A percentile compares a stretch with the other conserved stretches of the same genome.
Conservation (phyloP, 2,329 filamentous ascomycete genomes). For the Penicillium sp. region DNA sequence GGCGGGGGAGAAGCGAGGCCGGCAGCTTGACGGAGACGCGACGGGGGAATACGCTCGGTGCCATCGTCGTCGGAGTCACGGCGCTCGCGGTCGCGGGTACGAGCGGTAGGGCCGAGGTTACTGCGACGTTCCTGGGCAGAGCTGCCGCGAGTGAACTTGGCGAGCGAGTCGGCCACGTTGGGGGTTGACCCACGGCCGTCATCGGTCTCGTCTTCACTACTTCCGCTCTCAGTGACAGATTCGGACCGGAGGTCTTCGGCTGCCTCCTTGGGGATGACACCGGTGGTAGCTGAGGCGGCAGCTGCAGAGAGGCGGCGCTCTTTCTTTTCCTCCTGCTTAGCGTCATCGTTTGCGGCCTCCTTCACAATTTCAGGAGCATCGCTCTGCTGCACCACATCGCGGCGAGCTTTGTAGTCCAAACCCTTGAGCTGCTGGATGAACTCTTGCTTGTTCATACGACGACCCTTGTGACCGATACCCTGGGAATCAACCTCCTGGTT, state of each 20-base stretch:
- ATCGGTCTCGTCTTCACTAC: constrained; percentile 25
- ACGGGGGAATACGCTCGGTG: constrained; percentile 41
- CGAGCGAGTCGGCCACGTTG: constrained; percentile 38
- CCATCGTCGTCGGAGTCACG: constrained; percentile 44
- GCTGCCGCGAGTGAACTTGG: constrained; percentile 34
- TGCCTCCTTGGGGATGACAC: constrained; percentile 15
- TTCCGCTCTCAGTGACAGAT: constrained; percentile 23
- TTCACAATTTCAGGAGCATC: constrained; percentile 41
- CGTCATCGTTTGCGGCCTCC: constrained; percentile 33
- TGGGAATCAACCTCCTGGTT: constrained; percentile 33
- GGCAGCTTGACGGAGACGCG: constrained; percentile 32
- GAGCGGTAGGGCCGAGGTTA: constrained; percentile 29
- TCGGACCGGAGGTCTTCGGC: constrained; percentile 20
- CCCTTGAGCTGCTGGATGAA: constrained; percentile 60
- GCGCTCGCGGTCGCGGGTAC: constrained; percentile 21
- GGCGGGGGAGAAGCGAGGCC: constrained; percentile 26
- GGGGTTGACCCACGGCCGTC: constrained; percentile 24
- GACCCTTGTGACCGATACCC: constrained; percentile 46
- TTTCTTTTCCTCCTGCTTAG: constrained; percentile 24
- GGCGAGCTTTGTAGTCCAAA: constrained; percentile 57
- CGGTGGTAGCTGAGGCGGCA: constrained; percentile 10
- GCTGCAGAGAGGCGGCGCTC: constrained; percentile 25
- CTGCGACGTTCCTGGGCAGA: constrained; percentile 40
- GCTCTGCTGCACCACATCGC: constrained; percentile 42
- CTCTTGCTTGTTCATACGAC: constrained; percentile 60